Evolutionary conservation across 169 alveolate genomes (phyloP).

Genomic region (Eimeria nieschulzi): DNA sequence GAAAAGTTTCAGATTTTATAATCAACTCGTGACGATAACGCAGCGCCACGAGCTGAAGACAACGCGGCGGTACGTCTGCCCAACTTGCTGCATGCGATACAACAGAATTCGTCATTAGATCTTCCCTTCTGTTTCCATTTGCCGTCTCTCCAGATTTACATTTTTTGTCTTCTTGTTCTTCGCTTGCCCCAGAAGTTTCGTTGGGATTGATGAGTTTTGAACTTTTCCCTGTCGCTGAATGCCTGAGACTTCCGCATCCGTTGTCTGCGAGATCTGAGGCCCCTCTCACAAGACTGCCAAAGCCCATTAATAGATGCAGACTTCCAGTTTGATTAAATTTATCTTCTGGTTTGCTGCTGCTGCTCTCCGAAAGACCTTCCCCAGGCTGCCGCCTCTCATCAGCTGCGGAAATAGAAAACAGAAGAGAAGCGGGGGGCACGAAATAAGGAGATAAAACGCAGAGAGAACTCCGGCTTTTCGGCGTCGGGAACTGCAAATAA

Average conservation of each 20-base stretch:
- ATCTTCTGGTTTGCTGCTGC: not conserved
- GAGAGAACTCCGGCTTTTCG: not conserved
- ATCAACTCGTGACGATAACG: conserved; percentile 35
- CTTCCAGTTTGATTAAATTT: not conserved
- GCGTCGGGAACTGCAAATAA: not conserved
- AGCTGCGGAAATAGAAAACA: not conserved
- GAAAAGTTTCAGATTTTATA: conserved; percentile 25
- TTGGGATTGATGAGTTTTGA: not conserved
- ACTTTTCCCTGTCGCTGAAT: not conserved
- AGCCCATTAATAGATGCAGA: conserved; percentile 1
- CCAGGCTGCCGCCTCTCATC: not conserved
- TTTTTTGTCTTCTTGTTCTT: not conserved
- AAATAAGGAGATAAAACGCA: conserved; percentile 23
- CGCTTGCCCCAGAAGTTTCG: not conserved
- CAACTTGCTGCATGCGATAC: too few relatives aligned
- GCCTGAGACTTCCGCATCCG: conserved; percentile 61
- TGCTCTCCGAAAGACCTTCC: not conserved
- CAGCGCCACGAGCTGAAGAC: conserved; percentile 29
- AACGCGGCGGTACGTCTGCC: conserved; percentile 15
- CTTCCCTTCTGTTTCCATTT: not conserved
- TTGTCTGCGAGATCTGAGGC: conserved; percentile 2
- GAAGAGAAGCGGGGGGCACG: conserved; percentile 29
- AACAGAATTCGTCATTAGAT: not conserved
- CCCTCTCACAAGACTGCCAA: not conserved
- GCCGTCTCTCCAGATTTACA: not conserved